Evolutionary conservation across 2,329 filamentous ascomycete species (phyloP), one percentile per base, ranked within the genome.

Genomic region (Zarea fungicola): DNA sequence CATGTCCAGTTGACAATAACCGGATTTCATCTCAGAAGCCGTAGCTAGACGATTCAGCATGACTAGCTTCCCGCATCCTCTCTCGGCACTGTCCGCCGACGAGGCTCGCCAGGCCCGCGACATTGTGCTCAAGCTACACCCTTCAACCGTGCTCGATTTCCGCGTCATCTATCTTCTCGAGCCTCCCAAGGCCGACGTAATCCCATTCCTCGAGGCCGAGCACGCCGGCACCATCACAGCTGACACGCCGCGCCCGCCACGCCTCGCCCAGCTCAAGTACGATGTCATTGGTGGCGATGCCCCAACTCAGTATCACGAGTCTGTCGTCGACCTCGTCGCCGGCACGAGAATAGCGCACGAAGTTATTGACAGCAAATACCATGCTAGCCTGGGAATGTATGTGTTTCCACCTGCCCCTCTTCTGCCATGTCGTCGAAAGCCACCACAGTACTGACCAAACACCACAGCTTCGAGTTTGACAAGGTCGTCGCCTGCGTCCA

Each of bases 131-230:
- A 47, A 49, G 3, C 50, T 60, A 7, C 58, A 67, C 23, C 55
- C 62, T 2, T 61, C 57, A 3, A 51, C 62, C 1, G 53, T 61
- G 1, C 52, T 68, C 6, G 65, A 70, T 48, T 81, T 80, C 55
- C 69, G 76, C 9, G 68, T 72, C 26, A 73, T 77, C 45, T 76
- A 72, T 1, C 63, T 80, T 3, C 61, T 62, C 10, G 76, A 81
- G 54, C 77, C 77, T 0, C 63, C 66, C 0, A 81, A 81, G 58
- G 55, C 59, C 4, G 65, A 71, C 10, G 66, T 80, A 55, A 52
- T 73, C 1, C 54, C 50, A 0, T 80, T 71, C 40, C 62, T 81
- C 0, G 70, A 75, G n/a, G 59, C 62, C 39, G 46, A 78, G 51
- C 69, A 72, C 49, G 58, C 59, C 3, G 62, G 60, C 0, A 48